phyloP scores from a whole-genome alignment of 352 stramenopile genomes.

The Pythium sukuiense region DNA sequence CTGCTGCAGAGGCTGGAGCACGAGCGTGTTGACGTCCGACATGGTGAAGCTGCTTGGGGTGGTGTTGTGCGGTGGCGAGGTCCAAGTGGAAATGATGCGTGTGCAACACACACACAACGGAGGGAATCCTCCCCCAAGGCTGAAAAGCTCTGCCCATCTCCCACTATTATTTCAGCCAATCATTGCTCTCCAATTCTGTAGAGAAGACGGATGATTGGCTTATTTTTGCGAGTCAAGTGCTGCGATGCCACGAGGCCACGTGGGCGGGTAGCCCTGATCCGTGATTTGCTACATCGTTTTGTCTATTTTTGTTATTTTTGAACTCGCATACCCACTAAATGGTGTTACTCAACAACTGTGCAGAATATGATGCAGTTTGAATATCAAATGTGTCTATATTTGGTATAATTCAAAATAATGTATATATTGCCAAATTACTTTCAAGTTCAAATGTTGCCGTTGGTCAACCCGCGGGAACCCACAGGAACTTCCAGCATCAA shows the following conservation, averaged over 20 bases:
- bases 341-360: neutral
- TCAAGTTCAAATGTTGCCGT: slow-evolving; percentile 20
- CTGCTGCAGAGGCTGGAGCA: slow-evolving; percentile 96
- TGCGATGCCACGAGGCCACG: slow-evolving; percentile 27
- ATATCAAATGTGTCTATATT: slow-evolving; percentile 1
- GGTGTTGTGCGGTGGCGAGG: slow-evolving; percentile 15
- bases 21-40: slow-evolving; percentile 89
- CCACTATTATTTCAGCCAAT: slow-evolving; percentile 21
- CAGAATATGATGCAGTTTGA: neutral
- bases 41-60: slow-evolving; percentile 34
- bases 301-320: slow-evolving; percentile 1
- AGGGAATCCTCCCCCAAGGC: slow-evolving; percentile 9
- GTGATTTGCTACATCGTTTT: neutral
- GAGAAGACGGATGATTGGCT: slow-evolving; percentile 15
- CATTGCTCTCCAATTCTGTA: neutral
- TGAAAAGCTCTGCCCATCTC: slow-evolving; percentile 9
- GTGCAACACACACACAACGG: slow-evolving; percentile 8
- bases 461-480: neutral
- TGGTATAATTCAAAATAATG: neutral
- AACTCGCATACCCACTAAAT: neutral
- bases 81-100: slow-evolving; percentile 21
- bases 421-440: slow-evolving; percentile 4
- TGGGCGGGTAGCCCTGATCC: slow-evolving; percentile 1
- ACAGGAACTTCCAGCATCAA: neutral
- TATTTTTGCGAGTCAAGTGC: neutral